Evolutionary conservation across 2,329 filamentous ascomycete species (phyloP), one percentile per base, ranked within the genome.

Genomic region (Trichoderma afroharzianum): DNA sequence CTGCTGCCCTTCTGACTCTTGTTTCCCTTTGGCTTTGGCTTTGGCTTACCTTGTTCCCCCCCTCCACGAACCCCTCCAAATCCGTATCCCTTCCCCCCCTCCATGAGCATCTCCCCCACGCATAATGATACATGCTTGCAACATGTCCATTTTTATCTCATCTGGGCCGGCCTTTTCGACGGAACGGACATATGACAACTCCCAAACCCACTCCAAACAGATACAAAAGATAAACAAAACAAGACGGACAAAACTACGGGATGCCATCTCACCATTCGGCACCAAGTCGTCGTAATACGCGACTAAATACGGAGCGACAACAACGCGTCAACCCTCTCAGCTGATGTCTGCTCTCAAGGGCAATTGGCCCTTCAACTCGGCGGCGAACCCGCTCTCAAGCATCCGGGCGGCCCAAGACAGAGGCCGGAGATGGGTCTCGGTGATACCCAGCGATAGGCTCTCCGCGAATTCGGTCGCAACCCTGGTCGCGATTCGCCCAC

Each of bases 391-490:
- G 64, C 64, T 58, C 53, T 50, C 62, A 39, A 36, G 24, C 63
- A 68, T 36, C 26, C 55, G 12, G 53, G 36, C 53, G 50, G 36
- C 18, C 67, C 57, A 69, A 55, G 58, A 55, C 58, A 36, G 47
- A 55, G 68, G 32, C 68, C 61, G 32, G 61, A 63, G 26, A 59
- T 33, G 68, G 61, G 68, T 58, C 68, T 50, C 61, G 61, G 61
- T 64, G 68, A 64, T 71, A 71, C 68, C 58, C 15, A 30, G 68
- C 43, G 59, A 62, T 63, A 70, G 68, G 68, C 58, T 57, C 68
- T 71, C 61, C 59, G 50, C 58, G 58, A 59, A 64, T 59, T 71
- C 68, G 61, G 50, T 71, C 68, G 50, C 59, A 47, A 39, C 61
- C 59, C 59, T 15, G 18, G 47, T 57, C 50, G 50, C 63, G 68